These are phyloP conservation scores for Kwoniella mangroviensis DNA, from an alignment of 768 basidiomycete genomes.

Conservation along the genomic window DNA sequence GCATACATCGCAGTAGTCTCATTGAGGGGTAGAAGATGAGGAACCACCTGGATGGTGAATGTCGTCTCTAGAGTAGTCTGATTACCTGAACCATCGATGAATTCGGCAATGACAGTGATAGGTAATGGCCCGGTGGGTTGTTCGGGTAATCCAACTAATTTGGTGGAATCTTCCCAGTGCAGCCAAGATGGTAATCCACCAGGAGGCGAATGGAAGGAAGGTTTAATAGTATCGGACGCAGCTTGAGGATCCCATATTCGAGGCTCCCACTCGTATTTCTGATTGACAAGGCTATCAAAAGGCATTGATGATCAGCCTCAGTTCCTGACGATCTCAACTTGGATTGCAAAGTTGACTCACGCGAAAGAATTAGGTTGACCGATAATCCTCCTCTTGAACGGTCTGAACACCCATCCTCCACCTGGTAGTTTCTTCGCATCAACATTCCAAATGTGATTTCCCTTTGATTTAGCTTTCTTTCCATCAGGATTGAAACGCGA, in stretches of 20 bases:
- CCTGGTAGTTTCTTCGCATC: slow-evolving; percentile 77
- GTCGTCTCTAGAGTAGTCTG: slow-evolving; percentile 24
- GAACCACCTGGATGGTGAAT: slow-evolving; percentile 26
- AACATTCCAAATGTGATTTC: slow-evolving; percentile 99
- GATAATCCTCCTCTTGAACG: slow-evolving; percentile 84
- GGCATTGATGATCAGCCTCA: neutral
- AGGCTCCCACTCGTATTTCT: slow-evolving; percentile 87
- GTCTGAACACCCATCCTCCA: slow-evolving; percentile 81
- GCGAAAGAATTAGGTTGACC: slow-evolving; percentile 81
- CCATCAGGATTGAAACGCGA: slow-evolving; percentile 98
- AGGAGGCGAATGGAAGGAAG: slow-evolving; percentile 76
- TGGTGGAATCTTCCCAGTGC: slow-evolving; percentile 73
- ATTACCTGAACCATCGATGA: slow-evolving; percentile 30
- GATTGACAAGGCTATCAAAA: slow-evolving; percentile 48
- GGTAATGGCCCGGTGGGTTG: slow-evolving; percentile 75
- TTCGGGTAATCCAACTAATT: slow-evolving; percentile 78
- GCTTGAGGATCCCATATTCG: slow-evolving; percentile 97
- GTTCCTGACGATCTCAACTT: too few species aligned
- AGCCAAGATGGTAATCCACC: slow-evolving; percentile 77
- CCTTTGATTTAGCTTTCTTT: slow-evolving; percentile 98
- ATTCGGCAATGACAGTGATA: slow-evolving; percentile 72
- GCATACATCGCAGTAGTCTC: slow-evolving; percentile 26
- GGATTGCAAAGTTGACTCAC: slow-evolving; percentile 28
- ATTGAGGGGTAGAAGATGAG: slow-evolving; percentile 24
- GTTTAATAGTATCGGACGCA: slow-evolving; percentile 75